These are phyloP conservation scores for Saccharomyces jurei DNA, from an alignment of 805 yeast species.

Conservation along the genomic window DNA sequence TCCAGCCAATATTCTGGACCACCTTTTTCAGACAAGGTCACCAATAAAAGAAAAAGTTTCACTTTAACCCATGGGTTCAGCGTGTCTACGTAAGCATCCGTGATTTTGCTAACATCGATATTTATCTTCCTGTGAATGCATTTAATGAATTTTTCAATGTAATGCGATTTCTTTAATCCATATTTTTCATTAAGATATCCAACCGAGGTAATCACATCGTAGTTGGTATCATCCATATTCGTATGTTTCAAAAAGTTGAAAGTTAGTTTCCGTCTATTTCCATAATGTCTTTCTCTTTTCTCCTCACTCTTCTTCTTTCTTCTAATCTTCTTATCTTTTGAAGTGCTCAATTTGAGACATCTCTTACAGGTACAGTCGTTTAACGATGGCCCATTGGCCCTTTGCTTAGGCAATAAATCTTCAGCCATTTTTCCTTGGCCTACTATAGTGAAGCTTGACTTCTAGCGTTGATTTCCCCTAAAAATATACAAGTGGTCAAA, in stretches of 20 bases:
- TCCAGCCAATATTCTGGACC: conserved; percentile 33
- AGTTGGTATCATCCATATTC: conserved; percentile 22
- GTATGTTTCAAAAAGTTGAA: conserved; percentile 21
- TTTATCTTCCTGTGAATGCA: conserved; percentile 28
- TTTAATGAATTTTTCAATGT: conserved; percentile 24
- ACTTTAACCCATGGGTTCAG: conserved; percentile 26
- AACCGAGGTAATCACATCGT: conserved; percentile 26
- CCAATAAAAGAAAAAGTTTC: conserved; percentile 25
- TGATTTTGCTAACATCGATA: conserved; percentile 22
- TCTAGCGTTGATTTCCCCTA: not conserved
- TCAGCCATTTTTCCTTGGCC: not conserved
- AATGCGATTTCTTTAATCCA: conserved; percentile 25
- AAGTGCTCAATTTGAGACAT: not conserved
- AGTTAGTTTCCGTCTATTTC: conserved; percentile 9
- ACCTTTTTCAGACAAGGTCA: conserved; percentile 28
- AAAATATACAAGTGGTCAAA: not conserved
- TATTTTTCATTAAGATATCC: conserved; percentile 27
- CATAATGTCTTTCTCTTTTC: conserved; percentile 6
- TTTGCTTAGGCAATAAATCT: not conserved
- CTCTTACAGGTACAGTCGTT: conserved; percentile 3
- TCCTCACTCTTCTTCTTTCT: not conserved
- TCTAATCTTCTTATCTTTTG: not conserved
- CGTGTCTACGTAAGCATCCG: conserved; percentile 15
- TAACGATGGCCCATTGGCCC: not conserved
- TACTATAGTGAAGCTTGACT: not conserved